These are phyloP conservation scores for Penicillium sp. DNA, from an alignment of 2,329 filamentous ascomycete genomes.

Conservation along the genomic window DNA sequence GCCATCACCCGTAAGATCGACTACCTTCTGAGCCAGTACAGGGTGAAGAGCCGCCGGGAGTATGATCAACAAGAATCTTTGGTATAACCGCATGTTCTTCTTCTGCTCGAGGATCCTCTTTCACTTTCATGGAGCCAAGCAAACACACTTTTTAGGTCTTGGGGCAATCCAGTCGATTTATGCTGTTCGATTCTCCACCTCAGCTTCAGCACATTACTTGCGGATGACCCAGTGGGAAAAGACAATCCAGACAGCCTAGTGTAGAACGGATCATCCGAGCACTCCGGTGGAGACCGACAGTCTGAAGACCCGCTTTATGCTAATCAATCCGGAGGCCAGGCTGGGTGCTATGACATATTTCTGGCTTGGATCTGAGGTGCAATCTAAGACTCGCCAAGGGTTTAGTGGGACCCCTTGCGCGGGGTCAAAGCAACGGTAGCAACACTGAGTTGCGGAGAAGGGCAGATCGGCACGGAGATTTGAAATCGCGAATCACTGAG, in stretches of 20 bases:
- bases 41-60: slow-evolving; percentile 22
- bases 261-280: background rate
- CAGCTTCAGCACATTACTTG: slow-evolving; percentile 1
- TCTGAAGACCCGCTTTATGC: background rate
- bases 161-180: slow-evolving; percentile 8
- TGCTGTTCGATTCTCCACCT: background rate
- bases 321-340: background rate
- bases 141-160: background rate
- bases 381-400: slow-evolving; percentile 1
- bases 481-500: slow-evolving; percentile 13
- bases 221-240: slow-evolving; percentile 8
- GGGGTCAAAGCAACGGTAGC: slow-evolving; percentile 29
- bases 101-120: background rate
- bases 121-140: background rate
- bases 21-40: slow-evolving; percentile 36
- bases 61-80: slow-evolving; percentile 19
- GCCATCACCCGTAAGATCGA: slow-evolving; percentile 47
- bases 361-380: background rate
- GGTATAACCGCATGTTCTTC: slow-evolving; percentile 27
- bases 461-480: slow-evolving; percentile 9
- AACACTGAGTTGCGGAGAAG: slow-evolving; percentile 16
- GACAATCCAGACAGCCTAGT: background rate
- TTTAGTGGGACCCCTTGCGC: slow-evolving; percentile 5
- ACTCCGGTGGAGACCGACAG: background rate
- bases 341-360: slow-evolving; percentile 8